These are phyloP conservation scores for Blastobotrys apis DNA, from an alignment of 1,139 yeast species.

Conservation along the genomic window DNA sequence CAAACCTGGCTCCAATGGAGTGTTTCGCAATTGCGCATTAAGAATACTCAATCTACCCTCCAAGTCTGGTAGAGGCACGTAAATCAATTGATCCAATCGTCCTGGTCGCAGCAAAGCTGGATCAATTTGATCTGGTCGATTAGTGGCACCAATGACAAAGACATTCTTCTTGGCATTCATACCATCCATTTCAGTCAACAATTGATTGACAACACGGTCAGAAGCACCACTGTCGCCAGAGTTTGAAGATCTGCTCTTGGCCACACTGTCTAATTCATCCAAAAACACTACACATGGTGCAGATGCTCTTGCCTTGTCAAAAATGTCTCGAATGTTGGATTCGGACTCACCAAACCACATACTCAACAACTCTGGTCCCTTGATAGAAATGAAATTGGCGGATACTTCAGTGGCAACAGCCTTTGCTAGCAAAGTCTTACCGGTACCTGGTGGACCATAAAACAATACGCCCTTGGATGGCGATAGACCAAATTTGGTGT, in stretches of 20 bases:
- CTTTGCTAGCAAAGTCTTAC: constrained; percentile 94
- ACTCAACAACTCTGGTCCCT: constrained; percentile 94
- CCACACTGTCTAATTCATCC: constrained; percentile 97
- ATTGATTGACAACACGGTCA: constrained; percentile 96
- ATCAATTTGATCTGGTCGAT: constrained; percentile 98
- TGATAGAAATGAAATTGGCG: constrained; percentile 93
- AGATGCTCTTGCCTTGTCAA: constrained; percentile 98
- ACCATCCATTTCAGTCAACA: constrained; percentile 99
- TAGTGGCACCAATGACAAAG: constrained; percentile 97
- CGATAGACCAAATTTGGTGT: constrained; percentile 93
- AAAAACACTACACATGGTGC: constrained; percentile 97
- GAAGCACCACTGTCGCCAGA: constrained; percentile 95
- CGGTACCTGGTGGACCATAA: constrained; percentile 99
- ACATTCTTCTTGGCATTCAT: constrained; percentile 99
- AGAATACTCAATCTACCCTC: constrained; percentile 88
- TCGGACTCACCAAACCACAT: constrained; percentile 99
- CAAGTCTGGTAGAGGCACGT: constrained; percentile 97
- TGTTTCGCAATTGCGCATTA: constrained; percentile 94
- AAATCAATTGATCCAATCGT: constrained; percentile 95
- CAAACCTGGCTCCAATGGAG: constrained; percentile 97
- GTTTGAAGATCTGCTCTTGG: constrained; percentile 94
- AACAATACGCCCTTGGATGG: constrained; percentile 98
- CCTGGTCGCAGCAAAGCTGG: constrained; percentile 99
- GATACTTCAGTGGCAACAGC: constrained; percentile 98
- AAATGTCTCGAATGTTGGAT: constrained; percentile 93